Evolutionary conservation across 768 basidiomycete species (phyloP).

Genomic region (Leccinum longicurvipes): DNA sequence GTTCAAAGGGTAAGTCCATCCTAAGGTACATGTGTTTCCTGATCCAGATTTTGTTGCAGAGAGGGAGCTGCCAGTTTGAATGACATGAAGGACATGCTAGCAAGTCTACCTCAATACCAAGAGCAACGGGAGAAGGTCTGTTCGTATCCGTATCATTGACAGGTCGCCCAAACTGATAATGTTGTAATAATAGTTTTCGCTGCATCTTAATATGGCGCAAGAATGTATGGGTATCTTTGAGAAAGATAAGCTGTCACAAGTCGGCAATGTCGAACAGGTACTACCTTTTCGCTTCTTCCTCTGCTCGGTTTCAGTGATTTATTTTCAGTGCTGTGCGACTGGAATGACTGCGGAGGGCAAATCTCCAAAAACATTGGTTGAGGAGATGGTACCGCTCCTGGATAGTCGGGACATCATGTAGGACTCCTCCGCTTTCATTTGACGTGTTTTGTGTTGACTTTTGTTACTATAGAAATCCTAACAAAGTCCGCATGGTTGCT

Average conservation of each 20-base stretch:
- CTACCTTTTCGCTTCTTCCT: neutral
- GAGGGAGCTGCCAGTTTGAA: slow-evolving; percentile 85
- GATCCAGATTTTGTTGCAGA: slow-evolving; percentile 32
- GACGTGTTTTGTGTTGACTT: neutral
- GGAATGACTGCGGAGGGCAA: slow-evolving; percentile 90
- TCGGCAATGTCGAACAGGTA: slow-evolving; percentile 91
- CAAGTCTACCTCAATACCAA: slow-evolving; percentile 89
- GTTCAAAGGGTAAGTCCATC: slow-evolving; percentile 73
- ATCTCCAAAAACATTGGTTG: slow-evolving; percentile 89
- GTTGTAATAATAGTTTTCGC: slow-evolving; percentile 72
- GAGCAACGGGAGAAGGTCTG: slow-evolving; percentile 90
- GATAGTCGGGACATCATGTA: slow-evolving; percentile 85
- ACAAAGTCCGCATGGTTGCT: slow-evolving; percentile 96
- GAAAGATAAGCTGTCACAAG: slow-evolving; percentile 73
- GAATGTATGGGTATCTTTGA: slow-evolving; percentile 96
- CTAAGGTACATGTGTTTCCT: slow-evolving; percentile 1
- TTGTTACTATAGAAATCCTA: slow-evolving; percentile 57
- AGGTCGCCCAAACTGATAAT: neutral
- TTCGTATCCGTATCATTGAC: neutral
- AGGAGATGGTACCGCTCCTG: slow-evolving; percentile 97
- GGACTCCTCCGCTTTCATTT: slow-evolving; percentile 21
- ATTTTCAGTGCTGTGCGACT: slow-evolving; percentile 82
- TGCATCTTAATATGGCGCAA: slow-evolving; percentile 96
- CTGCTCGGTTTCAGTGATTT: neutral
- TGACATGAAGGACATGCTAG: slow-evolving; percentile 99